Conservation (phyloP, 1,139 yeast species). For the Suhomyces bolitotheri region DNA sequence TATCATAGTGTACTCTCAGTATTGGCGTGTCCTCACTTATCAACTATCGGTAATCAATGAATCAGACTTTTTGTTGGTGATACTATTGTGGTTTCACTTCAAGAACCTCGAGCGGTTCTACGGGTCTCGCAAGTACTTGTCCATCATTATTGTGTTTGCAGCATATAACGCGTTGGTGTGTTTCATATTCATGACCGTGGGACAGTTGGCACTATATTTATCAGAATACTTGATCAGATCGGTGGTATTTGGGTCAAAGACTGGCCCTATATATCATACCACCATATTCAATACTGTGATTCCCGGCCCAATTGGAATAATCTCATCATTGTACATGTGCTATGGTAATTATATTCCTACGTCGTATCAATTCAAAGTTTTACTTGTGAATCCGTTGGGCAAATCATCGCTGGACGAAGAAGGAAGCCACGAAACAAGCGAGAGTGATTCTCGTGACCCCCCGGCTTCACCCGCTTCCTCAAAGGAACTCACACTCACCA, state of each 20-base stretch:
- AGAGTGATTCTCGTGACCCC: neutral
- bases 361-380: slow-evolving; percentile 57
- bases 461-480: slow-evolving; percentile 13
- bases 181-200: slow-evolving; percentile 38
- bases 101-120: slow-evolving; percentile 65
- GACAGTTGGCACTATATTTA: slow-evolving; percentile 37
- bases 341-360: slow-evolving; percentile 60
- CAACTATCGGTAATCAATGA: slow-evolving; percentile 64
- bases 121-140: slow-evolving; percentile 60
- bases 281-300: slow-evolving; percentile 38
- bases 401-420: neutral
- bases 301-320: slow-evolving; percentile 65
- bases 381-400: slow-evolving; percentile 29
- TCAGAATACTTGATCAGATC: slow-evolving; percentile 26
- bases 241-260: slow-evolving; percentile 6
- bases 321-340: slow-evolving; percentile 60
- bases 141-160: slow-evolving; percentile 34
- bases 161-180: slow-evolving; percentile 37
- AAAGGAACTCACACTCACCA: slow-evolving; percentile 47
- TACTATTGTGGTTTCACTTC: slow-evolving; percentile 56
- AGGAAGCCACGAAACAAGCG: neutral
- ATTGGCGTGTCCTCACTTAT: slow-evolving; percentile 61
- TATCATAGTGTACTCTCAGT: slow-evolving; percentile 59
- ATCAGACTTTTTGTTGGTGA: slow-evolving; percentile 58
- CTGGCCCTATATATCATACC: slow-evolving; percentile 19